Conservation (phyloP, 768 basidiomycete genomes). For the Rhodotorula paludigena region DNA sequence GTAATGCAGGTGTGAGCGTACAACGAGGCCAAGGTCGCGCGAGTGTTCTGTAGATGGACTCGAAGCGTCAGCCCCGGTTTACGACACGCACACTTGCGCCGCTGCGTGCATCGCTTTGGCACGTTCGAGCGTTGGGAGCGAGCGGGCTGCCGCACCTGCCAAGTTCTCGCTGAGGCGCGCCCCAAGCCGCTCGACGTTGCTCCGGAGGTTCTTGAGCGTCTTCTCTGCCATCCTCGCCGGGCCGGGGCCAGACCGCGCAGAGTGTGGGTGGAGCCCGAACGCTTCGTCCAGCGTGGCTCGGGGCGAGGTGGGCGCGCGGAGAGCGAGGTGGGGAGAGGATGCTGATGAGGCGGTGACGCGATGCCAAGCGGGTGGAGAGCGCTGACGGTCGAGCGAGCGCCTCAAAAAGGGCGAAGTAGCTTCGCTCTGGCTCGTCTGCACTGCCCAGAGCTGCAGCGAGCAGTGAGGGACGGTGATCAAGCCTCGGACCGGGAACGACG, state of each 20-base stretch:
- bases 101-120: too few species aligned
- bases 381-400: too few species aligned
- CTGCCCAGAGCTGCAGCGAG: too few species aligned
- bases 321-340: background rate
- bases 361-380: background rate
- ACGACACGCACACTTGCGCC: too few species aligned
- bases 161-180: conserved; percentile 36
- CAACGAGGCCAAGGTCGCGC: conserved; percentile 34
- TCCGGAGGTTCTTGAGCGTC: conserved; percentile 14
- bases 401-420: too few species aligned
- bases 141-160: conserved; percentile 7
- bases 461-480: too few species aligned
- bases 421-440: too few species aligned
- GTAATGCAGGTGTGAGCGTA: background rate
- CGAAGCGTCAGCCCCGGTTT: background rate
- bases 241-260: background rate
- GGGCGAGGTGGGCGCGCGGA: background rate
- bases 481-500: too few species aligned
- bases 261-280: background rate
- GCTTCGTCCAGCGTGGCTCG: background rate
- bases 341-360: background rate
- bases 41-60: conserved; percentile 28
- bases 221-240: conserved; percentile 24
- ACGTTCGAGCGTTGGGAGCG: too few species aligned
- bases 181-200: conserved; percentile 29